Evolutionary conservation across 176 grass and related monocot genomes (phyloP).

Genomic region (Saccharum spontaneum): DNA sequence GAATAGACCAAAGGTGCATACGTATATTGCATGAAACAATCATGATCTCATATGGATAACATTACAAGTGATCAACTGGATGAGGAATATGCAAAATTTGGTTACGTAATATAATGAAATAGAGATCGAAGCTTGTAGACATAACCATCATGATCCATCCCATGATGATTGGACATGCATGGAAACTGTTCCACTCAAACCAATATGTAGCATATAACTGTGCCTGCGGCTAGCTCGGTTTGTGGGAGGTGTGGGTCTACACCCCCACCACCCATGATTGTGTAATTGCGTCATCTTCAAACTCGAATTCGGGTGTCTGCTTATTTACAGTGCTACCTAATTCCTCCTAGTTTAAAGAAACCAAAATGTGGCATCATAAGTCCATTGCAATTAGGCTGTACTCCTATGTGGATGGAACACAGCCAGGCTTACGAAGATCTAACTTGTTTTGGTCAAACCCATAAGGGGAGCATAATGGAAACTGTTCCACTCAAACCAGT

Average conservation of each 20-base stretch:
- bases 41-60: not conserved
- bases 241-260: not conserved
- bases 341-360: not conserved
- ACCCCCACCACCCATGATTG: not conserved
- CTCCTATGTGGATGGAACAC: not conserved
- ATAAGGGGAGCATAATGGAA: not conserved
- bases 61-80: not conserved
- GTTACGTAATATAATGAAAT: slow-evolving; percentile 2
- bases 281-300: not conserved
- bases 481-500: slow-evolving; percentile 1
- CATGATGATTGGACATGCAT: not conserved
- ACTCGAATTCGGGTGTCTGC: not conserved
- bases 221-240: not conserved
- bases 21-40: not conserved
- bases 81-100: slow-evolving; percentile 21
- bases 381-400: not conserved
- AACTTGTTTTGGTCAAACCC: not conserved
- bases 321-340: not conserved
- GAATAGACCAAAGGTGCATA: slow-evolving; percentile 4
- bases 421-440: not conserved
- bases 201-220: not conserved
- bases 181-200: slow-evolving; percentile 14
- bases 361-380: not conserved
- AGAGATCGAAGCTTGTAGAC: slow-evolving; percentile 18
- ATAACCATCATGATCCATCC: not conserved